These are phyloP conservation scores for Colletotrichum scovillei DNA, from an alignment of 2,329 filamentous ascomycete species.

Conservation along the genomic window DNA sequence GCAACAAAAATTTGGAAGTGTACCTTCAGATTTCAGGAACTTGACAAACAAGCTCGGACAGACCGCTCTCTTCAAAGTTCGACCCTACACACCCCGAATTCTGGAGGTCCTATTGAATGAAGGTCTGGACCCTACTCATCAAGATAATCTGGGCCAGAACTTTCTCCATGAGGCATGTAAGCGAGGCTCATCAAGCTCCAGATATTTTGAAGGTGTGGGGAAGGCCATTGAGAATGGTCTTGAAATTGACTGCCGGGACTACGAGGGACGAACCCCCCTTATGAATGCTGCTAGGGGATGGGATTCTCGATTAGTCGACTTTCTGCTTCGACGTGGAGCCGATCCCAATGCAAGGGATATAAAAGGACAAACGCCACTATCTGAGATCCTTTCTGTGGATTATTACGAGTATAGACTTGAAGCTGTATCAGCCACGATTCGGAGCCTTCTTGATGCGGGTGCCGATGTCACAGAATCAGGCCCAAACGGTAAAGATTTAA, in stretches of 20 bases:
- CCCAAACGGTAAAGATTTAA: neutral
- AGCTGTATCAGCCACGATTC: no score
- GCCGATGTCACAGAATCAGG: neutral
- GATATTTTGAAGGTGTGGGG: no score
- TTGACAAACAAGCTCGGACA: neutral
- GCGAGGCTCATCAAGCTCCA: no score
- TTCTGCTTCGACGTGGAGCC: neutral
- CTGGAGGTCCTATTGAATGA: fast-evolving
- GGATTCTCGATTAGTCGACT: fast-evolving
- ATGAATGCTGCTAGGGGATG: neutral
- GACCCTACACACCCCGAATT: no score
- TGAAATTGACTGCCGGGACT: neutral
- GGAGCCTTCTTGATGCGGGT: neutral
- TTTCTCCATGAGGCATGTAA: neutral
- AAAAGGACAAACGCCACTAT: neutral
- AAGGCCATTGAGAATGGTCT: neutral
- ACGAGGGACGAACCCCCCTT: neutral
- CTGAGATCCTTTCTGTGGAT: no score
- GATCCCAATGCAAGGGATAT: neutral
- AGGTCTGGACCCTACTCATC: neutral
- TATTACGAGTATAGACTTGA: no score
- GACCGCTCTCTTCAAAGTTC: neutral
- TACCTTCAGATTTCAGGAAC: no score
- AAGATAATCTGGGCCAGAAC: neutral
- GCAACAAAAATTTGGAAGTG: no score